phyloP scores from a whole-genome alignment of 1,139 yeast genomes.

The Blastobotrys proliferans region DNA sequence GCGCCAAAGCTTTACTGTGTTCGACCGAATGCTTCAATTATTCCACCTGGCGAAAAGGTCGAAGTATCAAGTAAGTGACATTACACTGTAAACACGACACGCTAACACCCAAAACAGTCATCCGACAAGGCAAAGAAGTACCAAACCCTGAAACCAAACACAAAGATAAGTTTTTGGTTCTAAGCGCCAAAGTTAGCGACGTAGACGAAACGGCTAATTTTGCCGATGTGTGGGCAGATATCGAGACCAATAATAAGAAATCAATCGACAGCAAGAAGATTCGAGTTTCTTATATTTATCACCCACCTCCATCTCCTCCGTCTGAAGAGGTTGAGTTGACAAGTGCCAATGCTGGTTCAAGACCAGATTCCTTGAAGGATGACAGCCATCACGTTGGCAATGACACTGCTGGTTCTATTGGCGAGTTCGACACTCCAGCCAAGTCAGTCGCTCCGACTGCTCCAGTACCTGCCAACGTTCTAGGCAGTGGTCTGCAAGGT shows the following conservation, averaged over 20 bases:
- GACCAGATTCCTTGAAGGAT: not conserved
- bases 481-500: not conserved
- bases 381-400: not conserved
- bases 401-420: not conserved
- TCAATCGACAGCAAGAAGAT: slow-evolving; percentile 69
- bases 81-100: not conserved
- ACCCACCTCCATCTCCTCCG: slow-evolving; percentile 11
- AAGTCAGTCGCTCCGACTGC: slow-evolving; percentile 21
- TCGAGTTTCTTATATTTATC: slow-evolving; percentile 56
- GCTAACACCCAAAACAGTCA: slow-evolving; percentile 38
- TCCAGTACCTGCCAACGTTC: not conserved
- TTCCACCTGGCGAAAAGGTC: slow-evolving; percentile 68
- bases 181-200: slow-evolving; percentile 70
- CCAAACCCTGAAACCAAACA: slow-evolving; percentile 72
- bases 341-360: not conserved
- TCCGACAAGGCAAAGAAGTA: slow-evolving; percentile 79
- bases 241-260: slow-evolving; percentile 59
- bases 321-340: slow-evolving; percentile 2
- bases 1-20: slow-evolving; percentile 96
- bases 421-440: slow-evolving; percentile 8
- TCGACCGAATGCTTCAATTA: slow-evolving; percentile 85
- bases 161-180: slow-evolving; percentile 88
- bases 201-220: slow-evolving; percentile 37
- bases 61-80: slow-evolving; percentile 58
- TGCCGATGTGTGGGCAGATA: slow-evolving; percentile 66